phyloP scores from a whole-genome alignment of 169 alveolate genomes.

The Miamiensis avidus region DNA sequence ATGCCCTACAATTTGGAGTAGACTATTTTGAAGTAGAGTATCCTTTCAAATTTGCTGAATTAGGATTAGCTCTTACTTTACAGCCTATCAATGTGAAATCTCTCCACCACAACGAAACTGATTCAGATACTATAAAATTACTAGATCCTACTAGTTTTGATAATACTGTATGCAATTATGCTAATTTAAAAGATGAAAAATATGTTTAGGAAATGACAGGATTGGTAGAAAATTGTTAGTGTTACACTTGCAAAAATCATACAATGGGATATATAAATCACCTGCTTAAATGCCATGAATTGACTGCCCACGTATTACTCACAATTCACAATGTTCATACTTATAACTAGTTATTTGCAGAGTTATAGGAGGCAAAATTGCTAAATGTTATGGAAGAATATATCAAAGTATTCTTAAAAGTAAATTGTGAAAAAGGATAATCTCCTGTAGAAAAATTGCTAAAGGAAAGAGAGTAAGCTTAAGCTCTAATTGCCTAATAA shows the following conservation, averaged over 20 bases:
- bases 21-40: slow-evolving; percentile 29
- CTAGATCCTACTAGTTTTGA: slow-evolving; percentile 1
- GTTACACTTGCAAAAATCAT: slow-evolving; percentile 22
- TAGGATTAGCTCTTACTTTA: neutral
- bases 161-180: neutral
- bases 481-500: neutral
- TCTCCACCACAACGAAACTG: neutral
- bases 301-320: slow-evolving; percentile 22
- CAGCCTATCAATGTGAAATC: neutral
- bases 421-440: neutral
- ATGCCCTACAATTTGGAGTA: neutral
- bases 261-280: slow-evolving; percentile 26
- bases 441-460: neutral
- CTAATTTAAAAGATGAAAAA: neutral
- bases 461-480: neutral
- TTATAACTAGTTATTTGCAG: slow-evolving; percentile 6
- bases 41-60: slow-evolving; percentile 5
- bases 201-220: neutral
- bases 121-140: neutral
- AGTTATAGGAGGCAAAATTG: neutral
- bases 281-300: slow-evolving; percentile 32
- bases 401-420: neutral
- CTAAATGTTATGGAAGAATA: too few species aligned
- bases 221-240: slow-evolving; percentile 15
- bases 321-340: slow-evolving; percentile 23